phyloP scores from a whole-genome alignment of 306 rosid genomes.

The Castanea crenata region DNA sequence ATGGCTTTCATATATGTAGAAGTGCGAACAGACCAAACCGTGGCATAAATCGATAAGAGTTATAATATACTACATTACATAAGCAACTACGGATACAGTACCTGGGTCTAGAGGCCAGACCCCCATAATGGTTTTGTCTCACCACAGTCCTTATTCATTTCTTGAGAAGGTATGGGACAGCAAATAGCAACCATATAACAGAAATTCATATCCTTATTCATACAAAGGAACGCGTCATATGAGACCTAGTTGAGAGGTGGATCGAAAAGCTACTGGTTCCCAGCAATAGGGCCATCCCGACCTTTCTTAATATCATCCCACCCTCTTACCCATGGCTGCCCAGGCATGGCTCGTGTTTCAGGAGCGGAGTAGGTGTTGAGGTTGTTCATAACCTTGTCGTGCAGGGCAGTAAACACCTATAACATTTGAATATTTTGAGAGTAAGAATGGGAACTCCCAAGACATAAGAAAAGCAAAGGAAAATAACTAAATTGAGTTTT shows the following conservation, averaged over 20 bases:
- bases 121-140: too few species aligned
- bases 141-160: too few species aligned
- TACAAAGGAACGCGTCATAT: conserved; percentile 15
- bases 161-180: too few species aligned
- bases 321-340: conserved; percentile 89
- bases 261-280: conserved; percentile 60
- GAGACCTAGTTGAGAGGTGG: neutral
- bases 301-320: conserved; percentile 87
- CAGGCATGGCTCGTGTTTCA: conserved; percentile 72
- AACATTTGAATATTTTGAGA: conserved; percentile 8
- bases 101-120: too few species aligned
- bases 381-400: conserved; percentile 48
- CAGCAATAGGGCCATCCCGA: conserved; percentile 56
- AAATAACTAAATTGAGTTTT: conserved; percentile 9
- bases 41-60: too few species aligned
- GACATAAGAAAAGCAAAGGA: neutral
- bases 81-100: too few species aligned
- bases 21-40: too few species aligned
- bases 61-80: too few species aligned
- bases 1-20: too few species aligned
- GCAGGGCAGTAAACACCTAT: conserved; percentile 71
- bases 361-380: conserved; percentile 66
- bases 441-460: conserved; percentile 20
- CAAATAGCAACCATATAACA: too few species aligned
- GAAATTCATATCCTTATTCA: neutral